These are phyloP conservation scores for Pyracantha coccinea DNA, from an alignment of 331 rosid species.

Conservation along the genomic window DNA sequence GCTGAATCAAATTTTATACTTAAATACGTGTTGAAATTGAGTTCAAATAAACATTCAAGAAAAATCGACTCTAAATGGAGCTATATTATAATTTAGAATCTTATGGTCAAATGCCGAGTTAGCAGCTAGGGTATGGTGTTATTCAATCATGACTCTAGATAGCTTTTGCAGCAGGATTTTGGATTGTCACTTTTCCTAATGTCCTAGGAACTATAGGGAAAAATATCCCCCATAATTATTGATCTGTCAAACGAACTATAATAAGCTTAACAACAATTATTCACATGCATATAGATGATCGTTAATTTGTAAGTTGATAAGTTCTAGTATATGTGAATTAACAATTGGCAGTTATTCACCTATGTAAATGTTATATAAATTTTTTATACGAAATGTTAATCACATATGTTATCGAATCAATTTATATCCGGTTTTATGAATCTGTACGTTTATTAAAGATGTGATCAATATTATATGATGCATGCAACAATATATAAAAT, in stretches of 20 bases:
- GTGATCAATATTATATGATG: background rate
- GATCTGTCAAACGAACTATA: background rate
- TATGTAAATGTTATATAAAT: no score
- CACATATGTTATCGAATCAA: no score
- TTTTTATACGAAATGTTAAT: no score
- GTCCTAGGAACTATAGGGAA: background rate
- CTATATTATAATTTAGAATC: background rate
- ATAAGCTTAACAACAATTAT: no score
- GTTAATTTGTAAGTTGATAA: background rate
- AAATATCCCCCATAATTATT: background rate
- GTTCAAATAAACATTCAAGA: no score
- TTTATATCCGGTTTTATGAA: background rate
- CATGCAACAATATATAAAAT: background rate
- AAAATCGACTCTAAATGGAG: background rate
- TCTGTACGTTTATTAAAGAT: background rate
- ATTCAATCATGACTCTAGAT: background rate
- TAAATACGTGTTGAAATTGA: background rate
- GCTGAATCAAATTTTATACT: no score
- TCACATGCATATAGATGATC: background rate
- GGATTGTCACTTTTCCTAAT: background rate
- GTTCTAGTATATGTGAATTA: background rate
- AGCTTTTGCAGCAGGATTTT: background rate
- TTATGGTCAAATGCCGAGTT: background rate
- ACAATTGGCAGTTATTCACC: fast-evolving
- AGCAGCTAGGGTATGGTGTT: background rate